A percentile compares a stretch with the other conserved stretches of the same genome.
phyloP scores from a whole-genome alignment of 352 stramenopile species.

The Globisporangium cederbergense region DNA sequence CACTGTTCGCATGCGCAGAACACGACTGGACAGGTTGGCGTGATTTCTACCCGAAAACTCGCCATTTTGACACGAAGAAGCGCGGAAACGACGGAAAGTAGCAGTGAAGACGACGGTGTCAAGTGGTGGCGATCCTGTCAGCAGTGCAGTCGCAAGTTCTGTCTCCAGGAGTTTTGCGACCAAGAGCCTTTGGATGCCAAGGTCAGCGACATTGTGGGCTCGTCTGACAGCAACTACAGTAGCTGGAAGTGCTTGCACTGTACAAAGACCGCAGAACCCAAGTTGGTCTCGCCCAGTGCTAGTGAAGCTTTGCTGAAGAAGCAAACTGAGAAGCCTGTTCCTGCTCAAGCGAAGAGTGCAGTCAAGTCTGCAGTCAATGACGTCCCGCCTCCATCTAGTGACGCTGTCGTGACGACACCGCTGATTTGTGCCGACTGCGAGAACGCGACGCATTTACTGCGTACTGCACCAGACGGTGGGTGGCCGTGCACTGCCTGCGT shows the following conservation, averaged over 20 bases:
- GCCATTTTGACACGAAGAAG: slow-evolving; percentile 6
- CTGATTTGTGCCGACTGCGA: slow-evolving; percentile 31
- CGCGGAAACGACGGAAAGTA: neutral
- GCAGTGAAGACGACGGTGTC: slow-evolving; percentile 1
- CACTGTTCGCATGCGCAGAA: neutral
- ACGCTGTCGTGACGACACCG: neutral
- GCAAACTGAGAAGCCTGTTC: neutral
- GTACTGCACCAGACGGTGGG: slow-evolving; percentile 21
- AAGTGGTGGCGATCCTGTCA: slow-evolving; percentile 31
- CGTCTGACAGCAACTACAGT: neutral
- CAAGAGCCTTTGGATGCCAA: slow-evolving; percentile 22
- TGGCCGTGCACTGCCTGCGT: slow-evolving; percentile 23
- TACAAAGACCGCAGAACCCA: neutral
- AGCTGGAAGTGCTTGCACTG: slow-evolving; percentile 9
- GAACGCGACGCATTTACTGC: slow-evolving; percentile 14
- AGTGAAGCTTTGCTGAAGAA: neutral
- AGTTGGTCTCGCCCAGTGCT: neutral
- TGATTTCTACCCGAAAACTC: slow-evolving; percentile 1
- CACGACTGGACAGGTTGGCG: neutral
- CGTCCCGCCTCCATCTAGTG: neutral
- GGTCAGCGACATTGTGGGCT: slow-evolving; percentile 20
- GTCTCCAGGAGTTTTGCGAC: slow-evolving; percentile 42
- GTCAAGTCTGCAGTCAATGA: neutral
- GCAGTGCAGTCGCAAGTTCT: slow-evolving; percentile 32
- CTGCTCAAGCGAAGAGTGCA: neutral